phyloP scores from a whole-genome alignment of 192 early-diverging fungal genomes.

The Gorgonomyces haynaldii region DNA sequence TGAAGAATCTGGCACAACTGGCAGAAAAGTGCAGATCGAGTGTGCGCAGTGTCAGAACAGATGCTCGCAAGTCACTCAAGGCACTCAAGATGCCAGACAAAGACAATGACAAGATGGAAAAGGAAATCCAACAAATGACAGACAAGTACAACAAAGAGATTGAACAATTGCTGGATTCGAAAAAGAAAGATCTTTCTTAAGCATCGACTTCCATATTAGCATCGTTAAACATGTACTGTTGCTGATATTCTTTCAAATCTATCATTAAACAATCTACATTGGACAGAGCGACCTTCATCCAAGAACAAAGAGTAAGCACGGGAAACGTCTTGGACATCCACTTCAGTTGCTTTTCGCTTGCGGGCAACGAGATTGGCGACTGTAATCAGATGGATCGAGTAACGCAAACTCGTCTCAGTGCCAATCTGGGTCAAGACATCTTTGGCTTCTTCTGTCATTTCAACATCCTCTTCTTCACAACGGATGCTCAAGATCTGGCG shows the following conservation, averaged over 20 bases:
- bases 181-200: conserved; percentile 1
- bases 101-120: neutral
- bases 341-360: conserved; percentile 78
- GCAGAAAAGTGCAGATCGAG: neutral
- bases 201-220: conserved; percentile 10
- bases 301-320: conserved; percentile 90
- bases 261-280: conserved; percentile 37
- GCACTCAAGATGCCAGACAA: neutral
- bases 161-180: neutral
- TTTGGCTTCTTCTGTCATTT: conserved; percentile 91
- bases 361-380: conserved; percentile 79
- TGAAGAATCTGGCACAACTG: neutral
- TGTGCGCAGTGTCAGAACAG: neutral
- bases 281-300: conserved; percentile 91
- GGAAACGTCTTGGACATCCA: conserved; percentile 90
- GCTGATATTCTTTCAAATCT: conserved; percentile 84
- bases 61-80: conserved; percentile 3
- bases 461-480: conserved; percentile 70
- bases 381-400: conserved; percentile 96
- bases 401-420: conserved; percentile 85
- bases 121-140: neutral
- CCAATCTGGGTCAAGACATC: conserved; percentile 87
- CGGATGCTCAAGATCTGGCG: conserved; percentile 82
- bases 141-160: conserved; percentile 3
- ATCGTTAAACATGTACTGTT: conserved; percentile 83